phyloP scores from a whole-genome alignment of 2,329 filamentous ascomycete species.

The Fusarium sarcochroum region DNA sequence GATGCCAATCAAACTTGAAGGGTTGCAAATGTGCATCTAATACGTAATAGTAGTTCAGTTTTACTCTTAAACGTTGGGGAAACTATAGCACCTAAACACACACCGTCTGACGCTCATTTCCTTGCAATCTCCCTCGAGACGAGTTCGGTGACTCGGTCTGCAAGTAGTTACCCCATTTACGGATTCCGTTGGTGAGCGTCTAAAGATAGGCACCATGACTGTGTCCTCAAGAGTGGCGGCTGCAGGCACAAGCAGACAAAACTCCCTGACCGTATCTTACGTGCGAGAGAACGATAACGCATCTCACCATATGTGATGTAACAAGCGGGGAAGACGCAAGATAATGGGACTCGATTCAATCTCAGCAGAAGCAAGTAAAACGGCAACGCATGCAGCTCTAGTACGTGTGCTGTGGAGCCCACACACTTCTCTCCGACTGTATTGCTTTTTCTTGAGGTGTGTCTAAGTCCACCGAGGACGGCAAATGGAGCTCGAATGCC shows the following conservation, averaged over 20 bases:
- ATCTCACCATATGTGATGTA: conserved; percentile 17
- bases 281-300: conserved; percentile 28
- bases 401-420: conserved; percentile 8
- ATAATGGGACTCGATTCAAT: conserved; percentile 39
- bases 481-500: neutral
- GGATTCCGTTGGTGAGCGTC: conserved; percentile 1
- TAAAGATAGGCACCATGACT: conserved; percentile 22
- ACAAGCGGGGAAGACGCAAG: conserved; percentile 27
- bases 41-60: conserved; percentile 30
- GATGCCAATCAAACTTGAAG: conserved; percentile 25
- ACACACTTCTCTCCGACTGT: conserved; percentile 13
- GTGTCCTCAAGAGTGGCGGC: neutral
- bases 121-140: conserved; percentile 9
- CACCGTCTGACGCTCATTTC: conserved; percentile 30
- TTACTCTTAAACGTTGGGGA: conserved; percentile 31
- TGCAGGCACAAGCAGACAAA: conserved; percentile 18
- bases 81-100: conserved; percentile 19
- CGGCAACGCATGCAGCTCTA: conserved; percentile 27
- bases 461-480: neutral
- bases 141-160: conserved; percentile 33
- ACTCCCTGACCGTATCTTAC: conserved; percentile 37
- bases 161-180: conserved; percentile 17
- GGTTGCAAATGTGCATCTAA: conserved; percentile 19
- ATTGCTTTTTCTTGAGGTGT: conserved; percentile 4
- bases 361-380: conserved; percentile 41